These are phyloP conservation scores for Globisporangium middletonii DNA, from an alignment of 352 stramenopile species.

Conservation along the genomic window DNA sequence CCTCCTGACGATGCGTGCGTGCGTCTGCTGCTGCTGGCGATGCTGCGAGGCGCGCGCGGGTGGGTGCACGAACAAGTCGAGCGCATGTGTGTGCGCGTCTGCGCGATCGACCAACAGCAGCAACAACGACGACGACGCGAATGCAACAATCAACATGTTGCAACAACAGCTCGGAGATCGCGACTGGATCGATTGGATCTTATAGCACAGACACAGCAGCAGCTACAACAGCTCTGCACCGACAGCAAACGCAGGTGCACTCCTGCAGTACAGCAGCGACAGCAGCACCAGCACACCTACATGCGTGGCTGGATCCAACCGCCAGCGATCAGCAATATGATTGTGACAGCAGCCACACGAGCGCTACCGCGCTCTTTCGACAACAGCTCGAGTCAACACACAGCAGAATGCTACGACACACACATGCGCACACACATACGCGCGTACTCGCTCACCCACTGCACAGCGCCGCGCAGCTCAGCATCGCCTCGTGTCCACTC, in stretches of 20 bases:
- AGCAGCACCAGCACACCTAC: background rate
- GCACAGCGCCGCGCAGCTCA: background rate
- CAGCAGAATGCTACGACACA: background rate
- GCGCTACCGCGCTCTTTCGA: too few species aligned
- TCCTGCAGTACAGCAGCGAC: background rate
- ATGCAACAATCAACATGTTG: background rate
- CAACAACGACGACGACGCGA: background rate
- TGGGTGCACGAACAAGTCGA: background rate
- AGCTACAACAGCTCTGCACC: background rate
- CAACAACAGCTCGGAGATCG: background rate
- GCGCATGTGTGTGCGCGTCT: background rate
- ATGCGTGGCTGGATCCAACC: background rate
- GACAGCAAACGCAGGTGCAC: background rate
- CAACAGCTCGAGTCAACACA: too few species aligned
- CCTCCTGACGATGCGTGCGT: background rate
- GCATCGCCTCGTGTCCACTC: too few species aligned
- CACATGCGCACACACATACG: background rate
- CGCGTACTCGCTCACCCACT: background rate
- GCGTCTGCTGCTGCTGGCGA: background rate
- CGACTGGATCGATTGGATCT: too few species aligned
- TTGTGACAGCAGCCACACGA: too few species aligned
- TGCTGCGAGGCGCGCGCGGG: background rate
- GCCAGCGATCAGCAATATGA: too few species aligned
- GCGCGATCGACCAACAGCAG: background rate
- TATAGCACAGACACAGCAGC: background rate